Base-by-base conservation (phyloP, 768 basidiomycete species). In the Amanita fuliginea region DNA sequence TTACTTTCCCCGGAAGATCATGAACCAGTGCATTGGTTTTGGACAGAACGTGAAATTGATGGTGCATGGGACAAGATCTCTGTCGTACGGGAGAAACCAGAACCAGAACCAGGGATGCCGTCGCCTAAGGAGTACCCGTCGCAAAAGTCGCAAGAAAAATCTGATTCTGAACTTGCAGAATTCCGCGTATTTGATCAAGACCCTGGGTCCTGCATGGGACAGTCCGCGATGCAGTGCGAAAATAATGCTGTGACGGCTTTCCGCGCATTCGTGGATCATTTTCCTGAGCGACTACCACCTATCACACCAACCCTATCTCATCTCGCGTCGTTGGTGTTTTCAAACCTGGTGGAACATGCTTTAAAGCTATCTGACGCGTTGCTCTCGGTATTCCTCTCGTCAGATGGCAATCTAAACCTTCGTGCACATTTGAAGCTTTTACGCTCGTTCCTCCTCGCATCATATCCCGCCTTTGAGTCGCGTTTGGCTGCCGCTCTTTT, bases 401-500 rank as follows among this genome's bases (percentile, higher is more conserved):
- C 78, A 0, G 63, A 75, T 2, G 78, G 78, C 6, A 72, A 74
- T n/a, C 78, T 91, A 45, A 79, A 82, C 55, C 68, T 92, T 33
- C 76, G 72, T 42, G 67, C 77, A 0, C 88, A 90, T 55, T 73
- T 89, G 24, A 57, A 67, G 21, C 70, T 91, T 40, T 68, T 91
- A 35, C 78, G 84, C 16, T 84, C 84, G 3, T 90, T 87, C 56
- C 73, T 92, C 45, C 69, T 90, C 13, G 67, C 92, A 41, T 78
- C 83, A 1, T 77, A 81, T 0, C 78, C 83, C 26, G 65, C 81
- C 1, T 95, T 94, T 68, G 83, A 80, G 57, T 70, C 73, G 6
- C 77, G 83, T 4, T 73, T 95, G 10, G 68, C 75, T 13, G 65
- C 66, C 1, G 87, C 92, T 0, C 67, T 95, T 11, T 93, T 94